These are phyloP conservation scores for Bretziella fagacearum DNA, from an alignment of 2,329 filamentous ascomycete genomes.

Conservation along the genomic window DNA sequence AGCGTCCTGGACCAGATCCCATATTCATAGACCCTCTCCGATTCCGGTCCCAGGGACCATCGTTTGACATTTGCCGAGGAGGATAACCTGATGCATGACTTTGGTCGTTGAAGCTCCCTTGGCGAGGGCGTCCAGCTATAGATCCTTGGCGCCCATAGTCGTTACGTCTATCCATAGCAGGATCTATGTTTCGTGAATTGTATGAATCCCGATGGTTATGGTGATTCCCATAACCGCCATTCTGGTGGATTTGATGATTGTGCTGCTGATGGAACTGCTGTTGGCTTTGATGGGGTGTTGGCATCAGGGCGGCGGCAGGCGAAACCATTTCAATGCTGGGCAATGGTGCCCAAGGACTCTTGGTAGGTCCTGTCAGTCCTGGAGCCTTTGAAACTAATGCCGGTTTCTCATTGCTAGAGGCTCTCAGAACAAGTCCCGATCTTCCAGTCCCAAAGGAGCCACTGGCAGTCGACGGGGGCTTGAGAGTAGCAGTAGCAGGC, in stretches of 20 bases:
- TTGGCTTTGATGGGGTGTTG: conserved; percentile 19
- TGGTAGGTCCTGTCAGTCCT: conserved; percentile 49
- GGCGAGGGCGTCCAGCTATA: conserved; percentile 8
- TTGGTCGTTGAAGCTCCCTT: conserved; percentile 11
- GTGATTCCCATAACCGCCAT: background rate
- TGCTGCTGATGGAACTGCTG: conserved; percentile 18
- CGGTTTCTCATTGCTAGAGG: conserved; percentile 44
- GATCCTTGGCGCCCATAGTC: conserved; percentile 6
- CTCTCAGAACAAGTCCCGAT: conserved; percentile 49
- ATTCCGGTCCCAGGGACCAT: conserved; percentile 9
- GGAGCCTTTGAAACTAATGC: conserved; percentile 58
- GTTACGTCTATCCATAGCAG: conserved; percentile 5
- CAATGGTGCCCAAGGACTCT: conserved; percentile 80
- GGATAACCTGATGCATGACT: conserved; percentile 11
- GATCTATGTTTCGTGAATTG: conserved; percentile 5
- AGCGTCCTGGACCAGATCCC: conserved; percentile 4
- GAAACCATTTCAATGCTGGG: conserved; percentile 72
- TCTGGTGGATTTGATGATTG: background rate
- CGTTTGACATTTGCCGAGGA: conserved; percentile 6
- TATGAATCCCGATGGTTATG: conserved; percentile 8
- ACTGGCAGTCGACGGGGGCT: background rate
- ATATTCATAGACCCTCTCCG: conserved; percentile 12
- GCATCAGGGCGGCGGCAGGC: conserved; percentile 31
- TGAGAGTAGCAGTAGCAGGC: background rate
- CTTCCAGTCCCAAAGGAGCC: conserved; percentile 19